A percentile compares a stretch with the other conserved stretches of the same genome.
These are phyloP conservation scores for Penicillium sumatraense DNA, from an alignment of 2,329 filamentous ascomycete genomes.

Conservation along the genomic window DNA sequence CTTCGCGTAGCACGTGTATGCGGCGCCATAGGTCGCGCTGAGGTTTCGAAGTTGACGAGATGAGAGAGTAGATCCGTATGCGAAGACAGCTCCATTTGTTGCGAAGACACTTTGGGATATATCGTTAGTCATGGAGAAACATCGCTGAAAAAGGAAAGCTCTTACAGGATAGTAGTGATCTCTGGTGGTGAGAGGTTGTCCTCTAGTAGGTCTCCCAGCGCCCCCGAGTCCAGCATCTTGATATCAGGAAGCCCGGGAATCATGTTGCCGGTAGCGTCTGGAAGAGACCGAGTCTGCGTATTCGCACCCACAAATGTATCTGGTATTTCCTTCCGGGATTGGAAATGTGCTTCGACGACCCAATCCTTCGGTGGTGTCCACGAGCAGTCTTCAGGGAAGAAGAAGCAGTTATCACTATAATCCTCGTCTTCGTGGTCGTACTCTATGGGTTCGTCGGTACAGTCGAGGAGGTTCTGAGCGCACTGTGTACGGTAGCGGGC, in stretches of 20 bases:
- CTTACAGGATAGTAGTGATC: slow-evolving; percentile 50
- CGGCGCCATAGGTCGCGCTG: slow-evolving; percentile 49
- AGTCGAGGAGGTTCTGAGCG: slow-evolving; percentile 46
- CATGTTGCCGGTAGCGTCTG: slow-evolving; percentile 38
- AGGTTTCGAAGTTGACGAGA: slow-evolving; percentile 47
- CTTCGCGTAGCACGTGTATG: slow-evolving; percentile 49
- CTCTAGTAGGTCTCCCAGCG: slow-evolving; percentile 45
- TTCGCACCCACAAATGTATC: slow-evolving; percentile 17
- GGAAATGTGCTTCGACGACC: slow-evolving; percentile 30
- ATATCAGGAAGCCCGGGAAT: slow-evolving; percentile 48
- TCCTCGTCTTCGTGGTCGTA: slow-evolving; percentile 50
- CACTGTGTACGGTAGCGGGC: slow-evolving; percentile 42
- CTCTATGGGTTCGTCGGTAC: slow-evolving; percentile 46
- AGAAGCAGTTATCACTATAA: slow-evolving; percentile 49
- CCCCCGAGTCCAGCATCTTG: slow-evolving; percentile 49
- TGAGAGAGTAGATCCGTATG: slow-evolving; percentile 45
- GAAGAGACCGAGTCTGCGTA: slow-evolving; percentile 15
- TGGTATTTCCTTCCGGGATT: slow-evolving; percentile 9
- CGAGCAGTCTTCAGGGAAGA: slow-evolving; percentile 50
- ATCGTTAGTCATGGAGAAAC: too few species aligned
- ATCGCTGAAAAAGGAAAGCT: too few species aligned
- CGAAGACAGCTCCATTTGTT: slow-evolving; percentile 50
- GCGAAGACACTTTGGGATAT: slow-evolving; percentile 51
- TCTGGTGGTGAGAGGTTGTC: slow-evolving; percentile 50
- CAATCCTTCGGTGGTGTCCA: slow-evolving; percentile 41